Evolutionary conservation across 2,329 filamentous ascomycete species (phyloP), one percentile per base, ranked within the genome.

Genomic region (Ciborinia camelliae): DNA sequence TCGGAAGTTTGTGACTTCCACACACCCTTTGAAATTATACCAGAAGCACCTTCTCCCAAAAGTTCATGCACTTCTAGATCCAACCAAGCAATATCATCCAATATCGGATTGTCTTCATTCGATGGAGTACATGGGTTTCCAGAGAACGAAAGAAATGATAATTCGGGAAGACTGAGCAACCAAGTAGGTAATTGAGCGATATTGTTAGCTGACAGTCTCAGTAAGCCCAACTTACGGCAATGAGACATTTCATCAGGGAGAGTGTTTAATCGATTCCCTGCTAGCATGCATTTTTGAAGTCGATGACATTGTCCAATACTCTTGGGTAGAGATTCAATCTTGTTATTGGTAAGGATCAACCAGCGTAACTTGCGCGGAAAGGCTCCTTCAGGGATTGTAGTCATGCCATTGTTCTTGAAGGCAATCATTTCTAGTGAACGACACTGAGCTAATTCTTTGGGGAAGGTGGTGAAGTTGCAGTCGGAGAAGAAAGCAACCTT

Each of bases 211-310:
- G 78, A 78, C 39, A 82, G 71, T 30, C 81, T 75, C 48, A 82
- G 71, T 41, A 82, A 71, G 7, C 75, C 77, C 43, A 82, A 75
- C 65, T 79, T 78, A 51, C 71, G 74, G 73, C 80, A 82, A n/a
- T 70, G 70, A 5, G 72, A 72, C 79, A 83, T 80, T 59, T 77
- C 75, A 20, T 69, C 69, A 2, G 81, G 81, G 10, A 83, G 71
- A 47, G 55, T 58, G 0, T 66, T 70, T 30, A 82, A 74, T n/a
- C 65, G 71, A 68, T 82, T 82, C 18, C 80, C 80, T 1, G 80
- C 76, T n/a, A 82, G 71, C 78, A 81, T 79, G 68, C 80, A 81
- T 70, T 81, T 81, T 67, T 82, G 77, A 5, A 82, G 73, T 14
- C 75, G 75, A 23, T 68, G 66, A 65, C 80, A 82, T 26, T 71